Evolutionary conservation across 139 green algal species (phyloP).

Genomic region (Chlorella sorokiniana): DNA sequence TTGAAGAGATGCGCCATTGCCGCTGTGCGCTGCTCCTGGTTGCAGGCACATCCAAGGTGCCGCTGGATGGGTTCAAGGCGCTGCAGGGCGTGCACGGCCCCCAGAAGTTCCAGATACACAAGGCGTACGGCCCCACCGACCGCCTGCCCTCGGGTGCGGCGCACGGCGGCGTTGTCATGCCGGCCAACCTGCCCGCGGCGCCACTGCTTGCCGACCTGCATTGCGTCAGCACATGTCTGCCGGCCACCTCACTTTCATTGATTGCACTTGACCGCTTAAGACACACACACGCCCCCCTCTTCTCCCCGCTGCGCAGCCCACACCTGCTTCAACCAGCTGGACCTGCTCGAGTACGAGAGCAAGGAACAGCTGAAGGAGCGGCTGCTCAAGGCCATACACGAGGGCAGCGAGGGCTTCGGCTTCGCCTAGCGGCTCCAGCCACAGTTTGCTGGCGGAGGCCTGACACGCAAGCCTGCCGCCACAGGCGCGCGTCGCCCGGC

Average conservation of each 20-base stretch:
- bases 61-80: slow-evolving; percentile 92
- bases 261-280: slow-evolving; percentile 90
- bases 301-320: slow-evolving; percentile 62
- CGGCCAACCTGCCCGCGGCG: not conserved
- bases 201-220: no score
- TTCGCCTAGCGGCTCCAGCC: not conserved
- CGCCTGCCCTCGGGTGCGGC: slow-evolving; percentile 69
- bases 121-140: slow-evolving; percentile 51
- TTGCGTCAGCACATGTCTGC: no score
- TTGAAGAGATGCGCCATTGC: not conserved
- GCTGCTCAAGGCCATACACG: slow-evolving; percentile 10
- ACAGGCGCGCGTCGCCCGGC: no score
- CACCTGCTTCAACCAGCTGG: slow-evolving; percentile 97
- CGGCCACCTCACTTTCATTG: no score
- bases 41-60: slow-evolving; percentile 92
- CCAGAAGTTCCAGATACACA: slow-evolving; percentile 95
- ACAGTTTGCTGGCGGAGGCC: not conserved
- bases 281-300: not conserved
- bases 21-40: not conserved
- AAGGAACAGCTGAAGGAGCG: slow-evolving; percentile 85
- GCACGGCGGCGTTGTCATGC: not conserved
- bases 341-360: slow-evolving; percentile 90
- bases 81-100: slow-evolving; percentile 93
- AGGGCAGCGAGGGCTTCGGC: slow-evolving; percentile 31
- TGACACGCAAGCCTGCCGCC: no score